Conservation (phyloP, 208 protist genomes). For the Acanthamoeba lenticulata region DNA sequence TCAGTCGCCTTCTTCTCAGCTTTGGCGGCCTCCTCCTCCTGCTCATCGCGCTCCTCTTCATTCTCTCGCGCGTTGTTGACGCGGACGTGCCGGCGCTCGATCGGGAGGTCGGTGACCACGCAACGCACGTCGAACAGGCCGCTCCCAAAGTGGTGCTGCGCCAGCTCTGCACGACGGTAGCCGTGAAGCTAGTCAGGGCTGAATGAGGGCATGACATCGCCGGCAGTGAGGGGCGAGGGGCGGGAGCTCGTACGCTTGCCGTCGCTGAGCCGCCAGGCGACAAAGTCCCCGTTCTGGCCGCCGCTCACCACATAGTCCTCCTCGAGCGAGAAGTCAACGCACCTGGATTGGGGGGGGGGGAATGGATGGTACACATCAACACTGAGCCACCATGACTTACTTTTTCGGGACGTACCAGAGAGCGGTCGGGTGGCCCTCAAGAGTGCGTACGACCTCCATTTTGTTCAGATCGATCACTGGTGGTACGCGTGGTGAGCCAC, state of each 20-base stretch:
- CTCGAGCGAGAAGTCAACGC: slow-evolving; percentile 52
- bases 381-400: too few species aligned
- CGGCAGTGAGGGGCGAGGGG: background rate
- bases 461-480: slow-evolving; percentile 34
- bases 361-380: background rate
- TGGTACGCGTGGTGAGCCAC: background rate
- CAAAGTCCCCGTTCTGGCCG: slow-evolving; percentile 21
- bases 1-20: background rate
- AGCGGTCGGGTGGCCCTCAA: background rate
- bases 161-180: background rate
- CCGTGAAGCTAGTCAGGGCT: background rate
- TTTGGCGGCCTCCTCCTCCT: background rate
- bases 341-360: background rate
- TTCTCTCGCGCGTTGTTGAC: background rate
- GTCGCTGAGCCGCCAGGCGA: background rate
- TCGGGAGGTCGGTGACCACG: background rate
- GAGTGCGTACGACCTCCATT: background rate
- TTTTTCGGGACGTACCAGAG: background rate
- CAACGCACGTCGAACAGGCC: slow-evolving; percentile 46
- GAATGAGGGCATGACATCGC: background rate
- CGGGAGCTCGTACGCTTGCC: background rate
- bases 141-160: background rate
- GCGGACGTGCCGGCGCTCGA: background rate
- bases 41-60: background rate
- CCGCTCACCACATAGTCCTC: slow-evolving; percentile 41